A percentile compares a stretch with the other conserved stretches of the same genome.
Evolutionary conservation across 345 rosid species (phyloP).

Genomic region (Diplotaxis tenuifolia): DNA sequence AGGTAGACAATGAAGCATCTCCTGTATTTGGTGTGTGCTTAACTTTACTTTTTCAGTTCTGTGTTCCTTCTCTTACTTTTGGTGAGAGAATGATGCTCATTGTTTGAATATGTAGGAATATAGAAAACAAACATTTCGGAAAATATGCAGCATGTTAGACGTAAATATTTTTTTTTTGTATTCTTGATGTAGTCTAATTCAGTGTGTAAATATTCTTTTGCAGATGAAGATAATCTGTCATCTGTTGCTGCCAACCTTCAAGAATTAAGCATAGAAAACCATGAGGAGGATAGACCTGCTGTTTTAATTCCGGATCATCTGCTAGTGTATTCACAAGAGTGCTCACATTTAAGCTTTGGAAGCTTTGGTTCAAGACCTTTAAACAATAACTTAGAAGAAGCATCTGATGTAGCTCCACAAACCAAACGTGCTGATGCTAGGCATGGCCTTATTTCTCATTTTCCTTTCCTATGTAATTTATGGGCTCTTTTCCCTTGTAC

Average conservation of each 20-base stretch:
- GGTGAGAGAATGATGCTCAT: slow-evolving; percentile 7
- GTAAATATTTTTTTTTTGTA: neutral
- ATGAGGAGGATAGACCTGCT: slow-evolving; percentile 66
- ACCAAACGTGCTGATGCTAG: slow-evolving; percentile 61
- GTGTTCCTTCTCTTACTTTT: neutral
- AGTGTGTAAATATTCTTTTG: slow-evolving; percentile 14
- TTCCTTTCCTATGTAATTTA: neutral
- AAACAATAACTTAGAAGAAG: slow-evolving; percentile 58
- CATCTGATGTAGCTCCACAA: slow-evolving; percentile 48
- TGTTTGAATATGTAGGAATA: neutral
- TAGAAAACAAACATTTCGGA: neutral
- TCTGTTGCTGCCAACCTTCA: slow-evolving; percentile 55
- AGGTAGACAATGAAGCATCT: slow-evolving; percentile 48
- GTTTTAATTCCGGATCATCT: slow-evolving; percentile 88
- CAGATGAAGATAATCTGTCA: slow-evolving; percentile 59
- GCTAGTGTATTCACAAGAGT: slow-evolving; percentile 70
- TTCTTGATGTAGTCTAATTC: slow-evolving; percentile 2
- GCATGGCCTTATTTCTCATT: slow-evolving; percentile 33
- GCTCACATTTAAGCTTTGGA: slow-evolving; percentile 90
- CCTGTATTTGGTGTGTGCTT: slow-evolving; percentile 42
- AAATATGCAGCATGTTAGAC: neutral
- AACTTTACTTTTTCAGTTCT: neutral
- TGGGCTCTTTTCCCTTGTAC: neutral
- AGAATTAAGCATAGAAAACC: slow-evolving; percentile 52
- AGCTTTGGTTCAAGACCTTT: slow-evolving; percentile 62